Evolutionary conservation across 345 rosid genomes (phyloP).

Genomic region (Isatis tinctoria): DNA sequence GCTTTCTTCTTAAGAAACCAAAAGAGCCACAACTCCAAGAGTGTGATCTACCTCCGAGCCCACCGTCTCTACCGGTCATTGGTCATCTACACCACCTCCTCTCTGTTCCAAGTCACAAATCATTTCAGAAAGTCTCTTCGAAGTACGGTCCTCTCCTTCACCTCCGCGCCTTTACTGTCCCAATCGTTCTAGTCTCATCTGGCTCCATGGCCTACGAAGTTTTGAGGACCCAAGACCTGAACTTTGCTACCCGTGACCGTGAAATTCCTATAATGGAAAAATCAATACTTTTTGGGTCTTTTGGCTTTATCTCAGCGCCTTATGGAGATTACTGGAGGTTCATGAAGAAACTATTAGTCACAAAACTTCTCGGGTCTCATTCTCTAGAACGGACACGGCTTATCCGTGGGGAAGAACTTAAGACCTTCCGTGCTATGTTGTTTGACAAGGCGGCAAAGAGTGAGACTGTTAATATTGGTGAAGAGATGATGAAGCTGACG

Average conservation of each 20-base stretch:
- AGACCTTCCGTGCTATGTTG: slow-evolving; percentile 19
- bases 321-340: slow-evolving; percentile 49
- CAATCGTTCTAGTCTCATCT: slow-evolving; percentile 38
- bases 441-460: slow-evolving; percentile 19
- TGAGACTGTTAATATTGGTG: slow-evolving; percentile 29
- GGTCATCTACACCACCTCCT: slow-evolving; percentile 47
- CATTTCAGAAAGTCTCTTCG: slow-evolving; percentile 30
- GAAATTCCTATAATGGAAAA: slow-evolving; percentile 18
- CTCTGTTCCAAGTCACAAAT: slow-evolving; percentile 21
- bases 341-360: slow-evolving; percentile 43
- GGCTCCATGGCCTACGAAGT: slow-evolving; percentile 35
- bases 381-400: slow-evolving; percentile 27
- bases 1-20: slow-evolving; percentile 26
- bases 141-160: slow-evolving; percentile 40
- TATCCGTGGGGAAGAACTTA: slow-evolving; percentile 33
- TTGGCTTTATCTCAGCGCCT: slow-evolving; percentile 31
- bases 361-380: slow-evolving; percentile 32
- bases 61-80: slow-evolving; percentile 38
- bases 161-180: slow-evolving; percentile 29
- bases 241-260: slow-evolving; percentile 23
- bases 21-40: not conserved
- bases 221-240: slow-evolving; percentile 26
- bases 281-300: slow-evolving; percentile 17
- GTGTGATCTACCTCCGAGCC: slow-evolving; percentile 42
- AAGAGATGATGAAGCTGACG: slow-evolving; percentile 36